Conservation (phyloP, 1,284 basidiomycete species). For the Moesziomyces aphidis region DNA sequence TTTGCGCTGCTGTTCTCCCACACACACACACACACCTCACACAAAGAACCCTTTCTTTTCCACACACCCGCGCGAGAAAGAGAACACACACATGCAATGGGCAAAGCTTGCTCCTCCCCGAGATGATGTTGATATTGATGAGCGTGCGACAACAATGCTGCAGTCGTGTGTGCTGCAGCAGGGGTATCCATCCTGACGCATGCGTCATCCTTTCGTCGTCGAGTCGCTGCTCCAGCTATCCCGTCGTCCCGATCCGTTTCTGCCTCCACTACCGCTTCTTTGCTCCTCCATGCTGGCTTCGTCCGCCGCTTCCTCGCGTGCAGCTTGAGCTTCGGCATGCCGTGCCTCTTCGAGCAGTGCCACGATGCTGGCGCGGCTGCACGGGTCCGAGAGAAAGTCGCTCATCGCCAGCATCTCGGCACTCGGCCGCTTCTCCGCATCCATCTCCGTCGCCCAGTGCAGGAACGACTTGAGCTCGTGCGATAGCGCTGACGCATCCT, state of each 20-base stretch:
- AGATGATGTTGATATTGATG: too few relatives aligned
- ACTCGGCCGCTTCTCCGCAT: conserved; percentile 49
- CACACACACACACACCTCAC: neutral
- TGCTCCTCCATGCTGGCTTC: neutral
- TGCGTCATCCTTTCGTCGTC: conserved; percentile 40
- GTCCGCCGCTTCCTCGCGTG: conserved; percentile 10
- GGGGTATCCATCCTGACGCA: neutral
- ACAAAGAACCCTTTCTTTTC: too few relatives aligned
- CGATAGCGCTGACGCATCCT: conserved; percentile 27
- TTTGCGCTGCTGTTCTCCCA: too few relatives aligned
- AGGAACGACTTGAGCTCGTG: conserved; percentile 56
- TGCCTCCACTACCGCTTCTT: neutral
- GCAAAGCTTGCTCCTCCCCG: too few relatives aligned
- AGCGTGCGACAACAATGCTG: neutral
- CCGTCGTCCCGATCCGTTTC: conserved; percentile 10
- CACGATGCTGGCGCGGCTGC: conserved; percentile 38
- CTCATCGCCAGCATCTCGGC: conserved; percentile 55
- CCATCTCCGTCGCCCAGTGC: conserved; percentile 59
- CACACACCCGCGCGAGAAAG: too few relatives aligned
- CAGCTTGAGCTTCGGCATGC: conserved; percentile 28
- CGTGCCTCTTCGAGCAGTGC: conserved; percentile 36
- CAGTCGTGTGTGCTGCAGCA: neutral
- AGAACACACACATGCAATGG: too few relatives aligned
- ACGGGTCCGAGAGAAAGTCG: conserved; percentile 48
- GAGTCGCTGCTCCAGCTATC: conserved; percentile 52